These are phyloP conservation scores for Ogataea populi-albae DNA, from an alignment of 805 yeast species.

Conservation along the genomic window DNA sequence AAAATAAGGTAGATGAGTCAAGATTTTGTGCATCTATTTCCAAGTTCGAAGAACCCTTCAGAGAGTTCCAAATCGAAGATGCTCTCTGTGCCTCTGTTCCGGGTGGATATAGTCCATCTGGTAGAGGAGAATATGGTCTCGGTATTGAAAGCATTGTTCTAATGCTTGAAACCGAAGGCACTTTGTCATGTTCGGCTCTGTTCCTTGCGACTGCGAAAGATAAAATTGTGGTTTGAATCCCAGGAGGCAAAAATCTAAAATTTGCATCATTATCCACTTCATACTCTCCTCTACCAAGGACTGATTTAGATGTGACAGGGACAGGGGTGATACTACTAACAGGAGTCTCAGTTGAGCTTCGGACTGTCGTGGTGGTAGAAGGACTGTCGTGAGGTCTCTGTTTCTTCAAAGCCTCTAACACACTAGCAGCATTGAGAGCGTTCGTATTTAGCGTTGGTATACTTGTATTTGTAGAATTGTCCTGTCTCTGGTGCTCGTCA, in stretches of 20 bases:
- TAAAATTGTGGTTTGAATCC: constrained; percentile 32
- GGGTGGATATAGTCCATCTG: constrained; percentile 29
- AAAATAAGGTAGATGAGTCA: constrained; percentile 39
- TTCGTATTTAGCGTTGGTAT: constrained; percentile 24
- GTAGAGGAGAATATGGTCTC: constrained; percentile 26
- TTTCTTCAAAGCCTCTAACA: constrained; percentile 34
- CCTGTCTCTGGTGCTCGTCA: constrained; percentile 2
- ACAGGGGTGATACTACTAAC: constrained; percentile 5
- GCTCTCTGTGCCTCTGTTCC: constrained; percentile 34
- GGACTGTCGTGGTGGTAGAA: constrained; percentile 5
- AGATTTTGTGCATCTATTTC: constrained; percentile 27
- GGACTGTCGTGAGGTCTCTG: constrained; percentile 30
- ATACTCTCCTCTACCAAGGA: constrained; percentile 6
- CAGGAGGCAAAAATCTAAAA: constrained; percentile 35
- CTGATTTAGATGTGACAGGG: constrained; percentile 1
- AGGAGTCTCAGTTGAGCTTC: constrained; percentile 6
- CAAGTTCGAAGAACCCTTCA: constrained; percentile 22
- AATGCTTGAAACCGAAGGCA: constrained; percentile 22
- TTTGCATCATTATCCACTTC: constrained; percentile 25
- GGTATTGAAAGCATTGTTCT: constrained; percentile 26
- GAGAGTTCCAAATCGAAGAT: constrained; percentile 31
- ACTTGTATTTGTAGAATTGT: constrained; percentile 1
- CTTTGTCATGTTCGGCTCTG: constrained; percentile 14
- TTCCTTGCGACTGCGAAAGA: constrained; percentile 27
- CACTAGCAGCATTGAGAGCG: constrained; percentile 37